These are phyloP conservation scores for Xerocomus minutiporus DNA, from an alignment of 1,284 basidiomycete species.

Conservation along the genomic window DNA sequence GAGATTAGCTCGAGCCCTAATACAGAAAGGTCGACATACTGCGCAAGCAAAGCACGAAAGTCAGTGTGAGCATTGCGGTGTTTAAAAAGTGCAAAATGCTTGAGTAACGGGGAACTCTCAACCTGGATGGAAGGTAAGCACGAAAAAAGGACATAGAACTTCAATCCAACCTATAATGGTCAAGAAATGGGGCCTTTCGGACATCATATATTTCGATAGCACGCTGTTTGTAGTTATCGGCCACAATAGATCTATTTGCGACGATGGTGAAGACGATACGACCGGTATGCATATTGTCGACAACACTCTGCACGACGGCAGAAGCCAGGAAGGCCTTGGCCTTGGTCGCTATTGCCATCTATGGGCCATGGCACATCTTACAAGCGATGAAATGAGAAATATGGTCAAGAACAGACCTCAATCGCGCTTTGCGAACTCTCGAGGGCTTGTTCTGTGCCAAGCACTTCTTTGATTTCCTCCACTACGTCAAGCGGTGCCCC, in stretches of 20 bases:
- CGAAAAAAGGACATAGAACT: neutral
- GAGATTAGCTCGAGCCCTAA: slow-evolving; percentile 3
- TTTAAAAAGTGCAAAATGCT: slow-evolving; percentile 77
- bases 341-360: slow-evolving; percentile 83
- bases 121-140: slow-evolving; percentile 36
- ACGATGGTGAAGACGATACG: slow-evolving; percentile 63
- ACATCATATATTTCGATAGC: slow-evolving; percentile 74
- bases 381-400: neutral
- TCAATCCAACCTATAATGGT: slow-evolving; percentile 64
- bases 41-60: slow-evolving; percentile 71
- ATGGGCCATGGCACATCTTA: slow-evolving; percentile 3
- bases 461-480: slow-evolving; percentile 52
- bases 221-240: slow-evolving; percentile 81
- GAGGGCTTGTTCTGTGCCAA: slow-evolving; percentile 53
- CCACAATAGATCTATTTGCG: slow-evolving; percentile 68
- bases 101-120: slow-evolving; percentile 80
- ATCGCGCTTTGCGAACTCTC: slow-evolving; percentile 67
- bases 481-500: slow-evolving; percentile 70
- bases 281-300: slow-evolving; percentile 78
- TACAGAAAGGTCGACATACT: slow-evolving; percentile 41
- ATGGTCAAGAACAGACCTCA: slow-evolving; percentile 50
- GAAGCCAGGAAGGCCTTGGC: slow-evolving; percentile 77
- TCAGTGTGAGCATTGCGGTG: slow-evolving; percentile 60
- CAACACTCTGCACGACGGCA: slow-evolving; percentile 75
- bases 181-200: slow-evolving; percentile 69